These are phyloP conservation scores for Lipomyces lipofer DNA, from an alignment of 805 yeast species.

Conservation along the genomic window DNA sequence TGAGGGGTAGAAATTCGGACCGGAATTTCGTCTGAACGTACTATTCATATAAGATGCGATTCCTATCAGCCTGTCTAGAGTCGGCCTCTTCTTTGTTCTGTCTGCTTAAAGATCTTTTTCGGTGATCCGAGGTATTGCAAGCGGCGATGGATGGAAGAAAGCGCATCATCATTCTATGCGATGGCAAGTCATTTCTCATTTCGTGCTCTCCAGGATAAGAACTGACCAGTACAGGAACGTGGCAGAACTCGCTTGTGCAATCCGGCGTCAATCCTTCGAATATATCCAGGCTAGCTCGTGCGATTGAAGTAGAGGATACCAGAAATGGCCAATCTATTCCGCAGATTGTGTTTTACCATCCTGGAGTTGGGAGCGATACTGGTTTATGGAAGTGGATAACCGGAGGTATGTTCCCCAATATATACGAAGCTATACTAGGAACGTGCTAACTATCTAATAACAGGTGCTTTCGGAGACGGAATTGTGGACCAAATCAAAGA, in stretches of 20 bases:
- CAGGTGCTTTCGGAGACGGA: slow-evolving; percentile 13
- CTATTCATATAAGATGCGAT: no score
- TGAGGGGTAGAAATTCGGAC: no score
- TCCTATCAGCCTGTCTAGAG: no score
- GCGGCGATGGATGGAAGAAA: no score
- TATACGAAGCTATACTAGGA: no score
- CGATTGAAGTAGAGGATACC: not conserved
- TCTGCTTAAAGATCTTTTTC: no score
- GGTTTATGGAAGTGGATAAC: not conserved
- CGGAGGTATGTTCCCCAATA: not conserved
- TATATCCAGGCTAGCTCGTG: slow-evolving; percentile 17
- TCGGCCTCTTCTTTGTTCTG: no score
- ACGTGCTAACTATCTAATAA: not conserved
- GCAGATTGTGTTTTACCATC: slow-evolving; percentile 18
- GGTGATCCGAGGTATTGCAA: no score
- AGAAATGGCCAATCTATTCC: slow-evolving; percentile 1
- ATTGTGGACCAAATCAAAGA: slow-evolving; percentile 9
- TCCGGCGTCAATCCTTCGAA: slow-evolving; percentile 10
- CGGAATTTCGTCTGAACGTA: no score
- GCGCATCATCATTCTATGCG: slow-evolving; percentile 14
- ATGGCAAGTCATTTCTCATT: not conserved
- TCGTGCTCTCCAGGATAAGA: not conserved
- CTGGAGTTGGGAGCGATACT: slow-evolving; percentile 10
- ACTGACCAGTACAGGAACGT: slow-evolving; percentile 8
- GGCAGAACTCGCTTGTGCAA: slow-evolving; percentile 15